A percentile compares a stretch with the other conserved stretches of the same genome.
These are phyloP conservation scores for Pestalotiopsis sp. DNA, from an alignment of 2,329 filamentous ascomycete genomes.

Conservation along the genomic window DNA sequence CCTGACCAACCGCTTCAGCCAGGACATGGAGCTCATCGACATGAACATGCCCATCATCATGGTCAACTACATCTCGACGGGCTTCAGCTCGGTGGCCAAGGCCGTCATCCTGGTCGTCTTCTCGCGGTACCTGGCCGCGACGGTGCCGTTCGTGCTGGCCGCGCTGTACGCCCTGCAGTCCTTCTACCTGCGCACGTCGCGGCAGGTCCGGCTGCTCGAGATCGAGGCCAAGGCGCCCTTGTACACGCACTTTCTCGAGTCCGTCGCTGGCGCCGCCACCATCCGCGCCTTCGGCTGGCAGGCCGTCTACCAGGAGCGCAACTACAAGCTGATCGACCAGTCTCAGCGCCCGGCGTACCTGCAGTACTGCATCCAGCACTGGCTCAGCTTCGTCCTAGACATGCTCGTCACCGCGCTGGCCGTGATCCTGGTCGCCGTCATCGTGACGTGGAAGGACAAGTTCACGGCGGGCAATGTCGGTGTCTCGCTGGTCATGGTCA, in stretches of 20 bases:
- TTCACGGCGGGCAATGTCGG: constrained; percentile 22
- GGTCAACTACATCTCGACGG: constrained; percentile 6
- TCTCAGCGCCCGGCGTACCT: constrained; percentile 35
- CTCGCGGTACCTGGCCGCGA: constrained; percentile 5
- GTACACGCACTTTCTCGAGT: constrained; percentile 30
- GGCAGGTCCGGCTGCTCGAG: constrained; percentile 29
- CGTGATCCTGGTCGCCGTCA: constrained; percentile 26
- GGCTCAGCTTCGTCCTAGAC: constrained; percentile 33
- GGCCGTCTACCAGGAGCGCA: constrained; percentile 6
- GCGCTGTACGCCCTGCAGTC: constrained; percentile 29
- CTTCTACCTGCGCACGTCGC: constrained; percentile 35
- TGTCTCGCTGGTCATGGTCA: constrained; percentile 37
- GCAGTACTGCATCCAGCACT: constrained; percentile 31
- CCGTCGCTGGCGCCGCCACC: constrained; percentile 15
- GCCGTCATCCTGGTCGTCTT: constrained; percentile 6
- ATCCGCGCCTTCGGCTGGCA: constrained; percentile 13
- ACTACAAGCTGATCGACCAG: constrained; percentile 7
- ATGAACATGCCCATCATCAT: constrained; percentile 7
- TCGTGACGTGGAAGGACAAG: constrained; percentile 18
- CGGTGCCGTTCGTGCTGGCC: constrained; percentile 5
- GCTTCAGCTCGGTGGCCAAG: neutral
- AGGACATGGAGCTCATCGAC: constrained; percentile 13
- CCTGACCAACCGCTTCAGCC: constrained; percentile 10
- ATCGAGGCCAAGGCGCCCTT: constrained; percentile 29
- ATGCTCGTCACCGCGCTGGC: constrained; percentile 31